phyloP scores from a whole-genome alignment of 345 rosid species.

The Dipteronia dyeriana region DNA sequence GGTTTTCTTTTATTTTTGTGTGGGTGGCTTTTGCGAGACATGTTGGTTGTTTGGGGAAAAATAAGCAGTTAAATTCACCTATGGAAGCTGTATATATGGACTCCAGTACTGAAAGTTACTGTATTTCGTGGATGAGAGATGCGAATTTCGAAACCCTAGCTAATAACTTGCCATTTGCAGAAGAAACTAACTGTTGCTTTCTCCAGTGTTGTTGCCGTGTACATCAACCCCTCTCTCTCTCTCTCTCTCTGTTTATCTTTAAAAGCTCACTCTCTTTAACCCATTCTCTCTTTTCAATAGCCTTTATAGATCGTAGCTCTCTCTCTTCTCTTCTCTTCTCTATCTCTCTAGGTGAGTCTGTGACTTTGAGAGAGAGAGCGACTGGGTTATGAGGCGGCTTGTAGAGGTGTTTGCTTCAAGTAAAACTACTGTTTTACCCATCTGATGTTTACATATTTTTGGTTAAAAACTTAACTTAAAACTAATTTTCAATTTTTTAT shows the following conservation, averaged over 20 bases:
- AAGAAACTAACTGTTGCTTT: conserved; percentile 26
- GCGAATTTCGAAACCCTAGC: conserved; percentile 40
- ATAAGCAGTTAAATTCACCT: conserved; percentile 31
- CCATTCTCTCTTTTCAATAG: conserved; percentile 6
- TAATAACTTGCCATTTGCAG: conserved; percentile 39
- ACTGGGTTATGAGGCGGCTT: conserved; percentile 33
- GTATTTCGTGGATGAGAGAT: neutral
- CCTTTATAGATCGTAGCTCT: neutral
- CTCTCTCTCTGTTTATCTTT: neutral
- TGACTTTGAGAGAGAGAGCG: conserved; percentile 1
- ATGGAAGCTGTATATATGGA: conserved; percentile 19
- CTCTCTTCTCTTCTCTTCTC: neutral
- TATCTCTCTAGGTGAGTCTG: conserved; percentile 1
- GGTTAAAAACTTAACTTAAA: neutral
- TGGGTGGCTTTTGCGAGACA: conserved; percentile 41
- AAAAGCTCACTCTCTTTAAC: conserved; percentile 16
- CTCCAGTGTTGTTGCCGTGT: conserved; percentile 11
- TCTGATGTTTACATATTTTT: neutral
- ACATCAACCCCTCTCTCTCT: conserved; percentile 10
- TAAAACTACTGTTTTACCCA: conserved; percentile 28
- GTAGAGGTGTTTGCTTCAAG: neutral
- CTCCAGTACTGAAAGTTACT: conserved; percentile 9
- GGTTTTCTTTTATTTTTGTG: neutral
- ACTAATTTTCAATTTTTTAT: no score
- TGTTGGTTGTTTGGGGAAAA: conserved; percentile 48